Base-by-base conservation (phyloP, 2,329 filamentous ascomycete genomes). In the Penicillium occitanis region DNA sequence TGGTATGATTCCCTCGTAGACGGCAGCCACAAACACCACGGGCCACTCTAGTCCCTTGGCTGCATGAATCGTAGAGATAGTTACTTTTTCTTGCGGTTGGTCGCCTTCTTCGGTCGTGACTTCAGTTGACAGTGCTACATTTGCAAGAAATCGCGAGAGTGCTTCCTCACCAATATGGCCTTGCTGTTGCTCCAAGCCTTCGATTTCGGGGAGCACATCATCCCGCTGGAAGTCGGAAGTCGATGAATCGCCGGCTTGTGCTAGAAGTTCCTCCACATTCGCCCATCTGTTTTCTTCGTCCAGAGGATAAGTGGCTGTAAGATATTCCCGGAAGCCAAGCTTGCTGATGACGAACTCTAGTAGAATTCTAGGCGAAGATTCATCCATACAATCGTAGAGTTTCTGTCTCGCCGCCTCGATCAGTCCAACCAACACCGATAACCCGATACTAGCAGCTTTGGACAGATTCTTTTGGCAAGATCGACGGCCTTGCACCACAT, bases 41-140 rank as follows among this genome's bases (percentile, higher is more conserved):
- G 94, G 94, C 95, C 95, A 99, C 76, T 99, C 94, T 0, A 99
- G 83, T 2, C 94, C 94, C 77, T 99, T 99, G 2, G 94, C 92
- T 0, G 93, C 93, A 75, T 99, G 94, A 11, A 99, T 97, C 0
- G 94, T 99, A 5, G 93, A 97, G 28, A 99, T 92, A 0, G 93
- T 97, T 22, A 98, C 87, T 71, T 91, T 84, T 1, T 80, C 76
- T 42, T 79, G 73, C 1, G 78, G 69, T 44, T 86, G 82, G 33
- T 83, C 85, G 33, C 82, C 82, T 28, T 88, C 85, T 19, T 86
- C 87, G n/a, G 77, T 72, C n/a, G 69, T 71, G 0, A 89, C 86
- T 69, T 96, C 92, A 0, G 92, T 90, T 2, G 92, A 91, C n/a
- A 99, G 81, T 0, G 92, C 88, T 11, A 97, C 89, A 71, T 97